Base-by-base conservation (phyloP, 306 rosid species). In the Cotoneaster glaucophyllus region DNA sequence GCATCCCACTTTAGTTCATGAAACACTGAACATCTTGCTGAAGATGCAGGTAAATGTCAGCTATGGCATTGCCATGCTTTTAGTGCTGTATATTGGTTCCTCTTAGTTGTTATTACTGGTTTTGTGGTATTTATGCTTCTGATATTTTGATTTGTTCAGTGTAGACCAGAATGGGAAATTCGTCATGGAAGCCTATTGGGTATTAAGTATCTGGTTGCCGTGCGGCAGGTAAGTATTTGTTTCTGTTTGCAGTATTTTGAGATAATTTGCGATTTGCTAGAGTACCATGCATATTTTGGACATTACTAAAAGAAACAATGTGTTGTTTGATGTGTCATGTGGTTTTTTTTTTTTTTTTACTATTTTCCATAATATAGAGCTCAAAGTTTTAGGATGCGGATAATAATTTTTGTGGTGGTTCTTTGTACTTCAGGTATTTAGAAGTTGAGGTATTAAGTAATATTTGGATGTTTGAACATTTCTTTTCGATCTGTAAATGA, bases 151-250 rank as follows among this genome's bases (percentile, higher is more conserved):
- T 85, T 76, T 88, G 76, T 92, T 86, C 97, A 95, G 98, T 92
- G 90, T 88, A 90, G 98, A 83, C 93, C 97, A 84, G 97, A 95
- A 79, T 95, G 98, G 98, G 98, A 95, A 88, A 90, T 95, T 91
- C 98, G 97, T 73, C 98, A 95, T 74, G 97, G 98, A 67, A 89
- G 97, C 83, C 96, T 95, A 76, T 88, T 95, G 82, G 96, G 97
- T 71, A 92, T 95, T 81, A 95, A 95, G 81, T 92, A 92, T 86
- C 84, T 95, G 85, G 97, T 95, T 77, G 97, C 98, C 2, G 96
- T 95, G 57, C 85, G 98, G 76, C 88, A 92, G 98, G 98, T 92
- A 86, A 68, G 69, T 43, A 64, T 65, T 32, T 73, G 41, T 82
- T 73, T 75, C 67, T 68, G 61, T 76, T 9, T 65, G 37, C 6